Conservation (phyloP, 2,329 filamentous ascomycete species). For the Bertia moriformis region DNA sequence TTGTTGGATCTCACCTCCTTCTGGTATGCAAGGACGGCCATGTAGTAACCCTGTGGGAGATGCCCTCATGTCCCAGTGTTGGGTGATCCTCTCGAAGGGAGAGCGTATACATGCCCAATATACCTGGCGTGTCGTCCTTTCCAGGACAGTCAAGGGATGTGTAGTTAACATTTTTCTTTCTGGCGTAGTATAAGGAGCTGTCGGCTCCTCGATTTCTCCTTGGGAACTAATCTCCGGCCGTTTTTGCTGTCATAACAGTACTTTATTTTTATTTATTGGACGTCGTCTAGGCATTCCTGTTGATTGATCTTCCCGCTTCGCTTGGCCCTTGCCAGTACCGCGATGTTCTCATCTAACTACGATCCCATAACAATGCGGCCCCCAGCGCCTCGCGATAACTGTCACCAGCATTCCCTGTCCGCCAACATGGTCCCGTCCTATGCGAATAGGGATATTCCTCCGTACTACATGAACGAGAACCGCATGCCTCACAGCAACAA, state of each 20-base stretch:
- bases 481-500: too few relatives aligned
- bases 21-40: slow-evolving; percentile 20
- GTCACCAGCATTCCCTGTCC: background rate
- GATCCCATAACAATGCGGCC: too few relatives aligned
- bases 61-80: slow-evolving; percentile 11
- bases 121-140: background rate
- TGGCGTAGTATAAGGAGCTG: background rate
- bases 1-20: slow-evolving; percentile 10
- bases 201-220: too few relatives aligned
- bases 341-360: too few relatives aligned
- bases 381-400: too few relatives aligned
- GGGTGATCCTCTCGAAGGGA: slow-evolving; percentile 12
- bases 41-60: slow-evolving; percentile 8
- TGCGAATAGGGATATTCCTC: too few relatives aligned
- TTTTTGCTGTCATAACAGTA: too few relatives aligned
- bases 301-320: too few relatives aligned
- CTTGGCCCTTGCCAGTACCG: too few relatives aligned
- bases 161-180: background rate
- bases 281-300: too few relatives aligned
- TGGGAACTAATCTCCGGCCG: too few relatives aligned
- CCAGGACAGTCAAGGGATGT: background rate
- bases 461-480: slow-evolving; percentile 8
- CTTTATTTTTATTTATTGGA: too few relatives aligned
- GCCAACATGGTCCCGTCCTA: background rate
- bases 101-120: background rate